Conservation (phyloP, 148 eudicot genomes). For the Vaccinium vitisidaea region DNA sequence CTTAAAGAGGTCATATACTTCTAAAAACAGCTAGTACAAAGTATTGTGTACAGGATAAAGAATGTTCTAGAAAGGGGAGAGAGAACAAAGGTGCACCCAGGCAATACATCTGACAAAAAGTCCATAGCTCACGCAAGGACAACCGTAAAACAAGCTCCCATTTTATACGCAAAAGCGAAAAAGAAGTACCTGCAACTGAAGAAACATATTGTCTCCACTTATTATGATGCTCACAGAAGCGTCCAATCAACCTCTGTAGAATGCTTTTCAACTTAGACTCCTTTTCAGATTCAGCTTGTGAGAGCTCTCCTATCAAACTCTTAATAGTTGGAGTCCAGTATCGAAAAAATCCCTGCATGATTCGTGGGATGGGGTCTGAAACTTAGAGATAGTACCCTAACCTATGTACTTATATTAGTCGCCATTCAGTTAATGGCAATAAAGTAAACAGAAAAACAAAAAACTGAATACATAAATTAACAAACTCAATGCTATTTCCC, state of each 20-base stretch:
- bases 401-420: neutral
- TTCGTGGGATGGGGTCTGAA: neutral
- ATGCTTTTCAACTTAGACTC: conserved; percentile 81
- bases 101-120: neutral
- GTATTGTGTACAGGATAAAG: neutral
- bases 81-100: neutral
- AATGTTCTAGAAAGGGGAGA: neutral
- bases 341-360: conserved; percentile 72
- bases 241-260: conserved; percentile 70
- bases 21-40: neutral
- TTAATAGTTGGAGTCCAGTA: conserved; percentile 88
- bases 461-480: neutral
- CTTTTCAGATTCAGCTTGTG: conserved; percentile 80
- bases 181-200: conserved; percentile 68
- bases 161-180: neutral
- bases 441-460: neutral
- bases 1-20: neutral
- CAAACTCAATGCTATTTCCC: neutral
- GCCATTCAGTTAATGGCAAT: neutral
- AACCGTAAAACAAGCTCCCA: neutral
- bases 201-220: conserved; percentile 83
- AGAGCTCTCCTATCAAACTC: conserved; percentile 59
- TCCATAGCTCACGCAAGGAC: neutral
- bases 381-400: neutral
- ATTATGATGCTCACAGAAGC: conserved; percentile 82